Percentiles rank a stretch among this genome's conserved stretches.
These are phyloP conservation scores for Circinella umbellata DNA, from an alignment of 371 early-diverging fungal species.

Conservation along the genomic window DNA sequence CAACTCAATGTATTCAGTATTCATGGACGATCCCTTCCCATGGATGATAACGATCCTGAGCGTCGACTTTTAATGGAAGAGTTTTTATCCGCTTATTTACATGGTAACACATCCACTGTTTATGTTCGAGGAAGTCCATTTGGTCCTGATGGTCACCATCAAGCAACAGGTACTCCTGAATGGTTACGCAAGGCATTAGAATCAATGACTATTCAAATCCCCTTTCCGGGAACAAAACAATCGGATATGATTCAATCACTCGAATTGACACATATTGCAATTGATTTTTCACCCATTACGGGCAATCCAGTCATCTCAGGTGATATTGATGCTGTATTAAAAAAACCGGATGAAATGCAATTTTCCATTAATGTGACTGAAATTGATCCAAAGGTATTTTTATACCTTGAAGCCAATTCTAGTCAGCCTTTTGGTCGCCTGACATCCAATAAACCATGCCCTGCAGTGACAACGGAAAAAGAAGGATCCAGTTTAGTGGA, in stretches of 20 bases:
- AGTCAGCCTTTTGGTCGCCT: slow-evolving; percentile 42
- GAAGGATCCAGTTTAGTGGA: slow-evolving; percentile 10
- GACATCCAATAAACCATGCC: slow-evolving; percentile 32
- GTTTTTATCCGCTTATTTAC: slow-evolving; percentile 45
- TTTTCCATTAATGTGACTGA: slow-evolving; percentile 44
- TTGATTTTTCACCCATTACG: slow-evolving; percentile 37
- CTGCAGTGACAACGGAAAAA: slow-evolving; percentile 29
- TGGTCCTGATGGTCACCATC: slow-evolving; percentile 35
- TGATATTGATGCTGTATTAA: slow-evolving; percentile 37
- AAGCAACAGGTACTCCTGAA: slow-evolving; percentile 23
- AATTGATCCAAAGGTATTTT: slow-evolving; percentile 40
- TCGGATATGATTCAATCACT: slow-evolving; percentile 47
- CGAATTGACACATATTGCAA: slow-evolving; percentile 38
- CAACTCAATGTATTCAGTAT: slow-evolving; percentile 46
- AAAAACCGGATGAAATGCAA: slow-evolving; percentile 49
- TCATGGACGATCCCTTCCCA: slow-evolving; percentile 41
- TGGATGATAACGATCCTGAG: slow-evolving; percentile 24
- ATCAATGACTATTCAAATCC: slow-evolving; percentile 35
- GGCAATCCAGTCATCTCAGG: slow-evolving; percentile 39
- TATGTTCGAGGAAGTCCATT: slow-evolving; percentile 42
- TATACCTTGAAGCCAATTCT: slow-evolving; percentile 37
- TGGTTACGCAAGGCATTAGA: slow-evolving; percentile 51
- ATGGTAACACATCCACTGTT: slow-evolving; percentile 38
- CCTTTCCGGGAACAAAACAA: slow-evolving; percentile 50
- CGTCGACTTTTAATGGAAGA: slow-evolving; percentile 31